Conservation (phyloP, 495 filamentous ascomycete species). For the Trichoderma reesei region DNA sequence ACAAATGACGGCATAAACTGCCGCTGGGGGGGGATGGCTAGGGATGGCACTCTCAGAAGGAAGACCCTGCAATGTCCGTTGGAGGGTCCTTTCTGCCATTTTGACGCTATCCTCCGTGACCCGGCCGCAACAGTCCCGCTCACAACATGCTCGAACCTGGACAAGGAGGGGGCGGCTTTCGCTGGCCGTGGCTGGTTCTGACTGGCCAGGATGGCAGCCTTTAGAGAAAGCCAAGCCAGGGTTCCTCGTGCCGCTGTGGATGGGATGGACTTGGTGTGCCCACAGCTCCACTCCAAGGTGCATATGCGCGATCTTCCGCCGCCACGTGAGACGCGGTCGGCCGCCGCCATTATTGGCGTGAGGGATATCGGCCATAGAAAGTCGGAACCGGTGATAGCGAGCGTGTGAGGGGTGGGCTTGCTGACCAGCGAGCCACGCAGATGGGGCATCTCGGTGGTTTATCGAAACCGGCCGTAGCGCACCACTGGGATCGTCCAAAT, state of each 20-base stretch:
- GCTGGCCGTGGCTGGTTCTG: neutral
- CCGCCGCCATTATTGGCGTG: constrained; percentile 4
- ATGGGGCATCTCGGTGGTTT: constrained; percentile 5
- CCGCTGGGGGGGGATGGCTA: neutral
- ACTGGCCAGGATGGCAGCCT: neutral
- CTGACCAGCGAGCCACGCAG: constrained; percentile 1
- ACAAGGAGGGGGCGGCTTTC: neutral
- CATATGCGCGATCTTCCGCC: constrained; percentile 12
- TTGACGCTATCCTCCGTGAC: neutral
- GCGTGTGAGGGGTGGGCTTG: neutral
- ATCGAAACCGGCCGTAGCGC: neutral
- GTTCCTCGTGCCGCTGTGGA: constrained; percentile 8
- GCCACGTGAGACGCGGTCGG: constrained; percentile 11
- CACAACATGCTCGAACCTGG: neutral
- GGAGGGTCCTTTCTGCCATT: neutral
- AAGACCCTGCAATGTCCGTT: constrained; percentile 1
- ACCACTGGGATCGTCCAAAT: neutral
- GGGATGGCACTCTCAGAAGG: neutral
- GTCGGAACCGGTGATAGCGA: constrained; percentile 6
- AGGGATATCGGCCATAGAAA: neutral
- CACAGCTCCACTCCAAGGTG: neutral
- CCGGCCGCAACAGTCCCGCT: neutral
- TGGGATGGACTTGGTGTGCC: constrained; percentile 4
- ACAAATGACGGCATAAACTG: neutral
- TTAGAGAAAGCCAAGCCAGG: neutral